Evolutionary conservation across 495 filamentous ascomycete genomes (phyloP).

Genomic region (Immersiella caudata): DNA sequence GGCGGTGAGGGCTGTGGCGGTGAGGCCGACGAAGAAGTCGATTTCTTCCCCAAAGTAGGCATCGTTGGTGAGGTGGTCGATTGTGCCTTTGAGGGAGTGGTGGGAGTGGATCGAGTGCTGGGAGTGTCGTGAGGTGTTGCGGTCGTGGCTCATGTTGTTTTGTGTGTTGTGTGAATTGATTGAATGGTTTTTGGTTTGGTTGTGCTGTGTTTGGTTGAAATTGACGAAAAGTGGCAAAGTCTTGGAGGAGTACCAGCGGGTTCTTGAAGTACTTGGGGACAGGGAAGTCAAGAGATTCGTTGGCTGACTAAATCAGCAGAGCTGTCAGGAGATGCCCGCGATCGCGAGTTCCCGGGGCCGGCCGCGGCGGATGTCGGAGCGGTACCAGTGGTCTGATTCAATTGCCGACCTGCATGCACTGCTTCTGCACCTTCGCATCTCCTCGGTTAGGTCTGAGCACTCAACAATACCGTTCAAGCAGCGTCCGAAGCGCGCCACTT

Average conservation of each 20-base stretch:
- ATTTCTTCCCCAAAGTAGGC: constrained; percentile 41
- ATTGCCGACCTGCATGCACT: neutral
- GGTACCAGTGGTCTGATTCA: neutral
- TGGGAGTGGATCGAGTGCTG: neutral
- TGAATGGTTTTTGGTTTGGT: neutral
- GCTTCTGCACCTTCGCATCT: neutral
- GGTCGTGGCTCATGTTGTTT: constrained; percentile 6
- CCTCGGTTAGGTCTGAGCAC: neutral
- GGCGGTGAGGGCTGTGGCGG: constrained; percentile 42
- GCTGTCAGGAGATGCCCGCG: neutral
- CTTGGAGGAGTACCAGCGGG: neutral
- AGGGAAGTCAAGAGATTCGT: neutral
- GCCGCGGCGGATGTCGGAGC: neutral
- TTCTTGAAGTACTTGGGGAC: neutral
- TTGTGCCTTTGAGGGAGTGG: neutral
- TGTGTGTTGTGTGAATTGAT: neutral
- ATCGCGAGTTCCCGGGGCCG: neutral
- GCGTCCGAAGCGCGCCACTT: neutral
- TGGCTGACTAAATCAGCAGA: neutral
- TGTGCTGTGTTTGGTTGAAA: too few relatives aligned
- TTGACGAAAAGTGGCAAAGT: neutral
- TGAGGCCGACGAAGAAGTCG: constrained; percentile 47
- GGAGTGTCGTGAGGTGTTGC: neutral
- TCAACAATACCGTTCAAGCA: neutral
- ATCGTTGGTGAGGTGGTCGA: constrained; percentile 21